Percentiles rank a stretch among this genome's conserved stretches.
Evolutionary conservation across 306 rosid species (phyloP).

Genomic region (Trifolium pratense): DNA sequence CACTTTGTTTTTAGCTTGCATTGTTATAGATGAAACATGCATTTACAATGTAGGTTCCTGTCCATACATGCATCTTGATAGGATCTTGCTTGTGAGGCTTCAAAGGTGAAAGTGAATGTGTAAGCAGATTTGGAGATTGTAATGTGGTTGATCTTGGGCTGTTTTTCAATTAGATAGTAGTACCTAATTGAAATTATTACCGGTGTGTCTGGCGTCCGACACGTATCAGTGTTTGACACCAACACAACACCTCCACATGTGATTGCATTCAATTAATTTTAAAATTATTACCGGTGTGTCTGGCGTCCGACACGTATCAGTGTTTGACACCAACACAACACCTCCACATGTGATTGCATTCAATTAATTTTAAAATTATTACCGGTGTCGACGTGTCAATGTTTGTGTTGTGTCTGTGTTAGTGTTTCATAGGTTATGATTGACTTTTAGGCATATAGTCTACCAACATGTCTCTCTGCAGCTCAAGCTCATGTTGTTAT

Average conservation of each 20-base stretch:
- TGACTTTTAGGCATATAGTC: not conserved
- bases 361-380: not conserved
- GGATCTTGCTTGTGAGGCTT: not conserved
- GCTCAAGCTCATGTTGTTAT: not conserved
- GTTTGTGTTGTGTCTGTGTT: not conserved
- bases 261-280: not conserved
- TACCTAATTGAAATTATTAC: no score
- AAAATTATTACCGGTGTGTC: not conserved
- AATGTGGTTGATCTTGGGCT: slow-evolving; percentile 28
- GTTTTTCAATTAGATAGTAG: slow-evolving; percentile 1
- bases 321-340: not conserved
- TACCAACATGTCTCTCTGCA: not conserved
- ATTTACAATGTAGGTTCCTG: not conserved
- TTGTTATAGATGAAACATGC: not conserved
- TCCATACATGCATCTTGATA: not conserved
- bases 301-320: not conserved
- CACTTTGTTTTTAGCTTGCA: slow-evolving; percentile 5
- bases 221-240: not conserved
- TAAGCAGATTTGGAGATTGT: not conserved
- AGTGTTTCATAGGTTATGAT: not conserved
- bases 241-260: not conserved
- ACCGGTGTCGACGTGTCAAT: not conserved
- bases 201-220: not conserved
- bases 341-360: not conserved
- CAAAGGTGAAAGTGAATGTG: not conserved